Conservation (phyloP, 805 yeast genomes). For the Starmera amethionina region DNA sequence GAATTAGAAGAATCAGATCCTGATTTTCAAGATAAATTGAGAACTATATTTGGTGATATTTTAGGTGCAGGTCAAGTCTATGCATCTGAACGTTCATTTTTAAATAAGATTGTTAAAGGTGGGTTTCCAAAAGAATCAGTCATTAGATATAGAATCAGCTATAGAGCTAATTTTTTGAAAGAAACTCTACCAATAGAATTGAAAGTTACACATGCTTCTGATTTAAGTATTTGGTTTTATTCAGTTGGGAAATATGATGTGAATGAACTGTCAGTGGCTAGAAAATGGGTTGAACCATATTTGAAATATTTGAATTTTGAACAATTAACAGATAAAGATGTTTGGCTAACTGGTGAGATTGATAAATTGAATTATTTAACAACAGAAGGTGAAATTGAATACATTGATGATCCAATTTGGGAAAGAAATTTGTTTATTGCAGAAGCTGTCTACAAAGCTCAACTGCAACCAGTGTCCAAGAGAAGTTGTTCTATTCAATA, state of each 20-base stretch:
- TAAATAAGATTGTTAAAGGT: constrained; percentile 17
- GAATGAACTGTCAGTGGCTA: neutral
- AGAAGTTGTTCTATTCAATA: too few species aligned
- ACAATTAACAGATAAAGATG: neutral
- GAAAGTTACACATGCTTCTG: neutral
- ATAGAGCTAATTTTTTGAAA: constrained; percentile 18
- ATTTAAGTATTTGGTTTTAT: neutral
- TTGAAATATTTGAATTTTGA: neutral
- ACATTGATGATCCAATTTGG: neutral
- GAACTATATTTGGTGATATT: constrained; percentile 23
- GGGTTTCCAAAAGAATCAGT: constrained; percentile 20
- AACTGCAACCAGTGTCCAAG: neutral
- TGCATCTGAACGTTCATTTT: constrained; percentile 25
- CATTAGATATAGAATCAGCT: constrained; percentile 22
- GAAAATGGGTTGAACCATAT: neutral
- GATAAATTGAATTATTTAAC: neutral
- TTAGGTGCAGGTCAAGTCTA: constrained; percentile 30
- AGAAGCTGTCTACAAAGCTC: neutral
- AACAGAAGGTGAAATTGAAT: neutral
- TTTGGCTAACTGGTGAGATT: neutral
- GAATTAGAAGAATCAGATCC: constrained; percentile 9
- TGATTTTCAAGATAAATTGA: constrained; percentile 11
- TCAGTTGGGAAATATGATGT: neutral
- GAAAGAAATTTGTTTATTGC: neutral
- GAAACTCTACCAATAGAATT: constrained; percentile 6